Base-by-base conservation (phyloP, 148 eudicot genomes). In the Arbutus unedo region DNA sequence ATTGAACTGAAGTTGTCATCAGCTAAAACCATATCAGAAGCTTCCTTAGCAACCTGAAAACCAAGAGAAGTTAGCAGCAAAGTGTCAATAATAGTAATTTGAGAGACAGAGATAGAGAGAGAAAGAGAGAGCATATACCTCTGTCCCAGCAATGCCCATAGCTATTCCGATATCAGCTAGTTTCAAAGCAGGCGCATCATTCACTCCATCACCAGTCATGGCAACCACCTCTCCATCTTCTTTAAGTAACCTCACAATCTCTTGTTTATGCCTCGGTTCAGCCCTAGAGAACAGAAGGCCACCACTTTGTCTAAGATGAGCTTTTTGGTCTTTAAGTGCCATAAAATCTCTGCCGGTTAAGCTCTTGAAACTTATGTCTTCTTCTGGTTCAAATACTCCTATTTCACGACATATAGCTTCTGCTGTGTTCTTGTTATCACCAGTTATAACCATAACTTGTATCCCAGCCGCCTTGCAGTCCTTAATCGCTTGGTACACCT, bases 171-270 rank as follows among this genome's bases (percentile, higher is more conserved):
- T 89, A 84, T 89, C 92, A 74, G 92, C 92, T 18, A 88, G 64
- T 75, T 90, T 90, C 38, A 90, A 81, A 70, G 92, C 92, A 68
- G 92, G 92, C 47, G 92, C 92, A 82, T 90, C 92, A 74, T 90
- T 90, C 44, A 90, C 92, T 62, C 92, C 92, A 87, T 90, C 92
- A 23, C 92, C 92, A 9, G 92, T 90, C 92, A 90, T 90, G 67
- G 92, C 92, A 55, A 90, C 92, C 49, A 90, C 92, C 80, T 90
- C 92, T 60, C 92, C 92, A 43, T 54, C 86, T 62, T 87, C 91
- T 78, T 89, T 89, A 11, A 89, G 90, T 87, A 87, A 53, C 82
- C 88, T 88, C 80, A 90, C 92, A 83, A 90, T 90, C 81, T 90
- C 90, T 74, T 90, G 92, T 57, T 90, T 90, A 59, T 90, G 92